phyloP scores from a whole-genome alignment of 148 eudicot species.

The Amaranthus cruentus region DNA sequence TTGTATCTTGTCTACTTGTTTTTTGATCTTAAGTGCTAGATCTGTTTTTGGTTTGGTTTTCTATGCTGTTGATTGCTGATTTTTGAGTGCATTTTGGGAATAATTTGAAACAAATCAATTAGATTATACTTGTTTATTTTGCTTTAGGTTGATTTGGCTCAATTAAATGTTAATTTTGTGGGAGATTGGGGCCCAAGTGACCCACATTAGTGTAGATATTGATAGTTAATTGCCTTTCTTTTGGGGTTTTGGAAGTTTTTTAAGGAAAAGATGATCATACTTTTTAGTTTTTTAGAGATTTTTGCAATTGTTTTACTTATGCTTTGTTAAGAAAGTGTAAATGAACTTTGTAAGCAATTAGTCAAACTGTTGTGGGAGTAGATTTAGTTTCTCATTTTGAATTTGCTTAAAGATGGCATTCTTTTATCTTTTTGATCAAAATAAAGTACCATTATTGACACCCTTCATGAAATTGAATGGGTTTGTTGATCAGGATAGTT shows the following conservation, averaged over 20 bases:
- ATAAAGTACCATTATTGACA: background rate
- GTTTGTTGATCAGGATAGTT: background rate
- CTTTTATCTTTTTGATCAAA: background rate
- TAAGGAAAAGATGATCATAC: constrained; percentile 11
- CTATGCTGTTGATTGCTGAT: constrained; percentile 13
- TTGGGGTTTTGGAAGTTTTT: constrained; percentile 11
- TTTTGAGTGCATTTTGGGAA: constrained; percentile 1
- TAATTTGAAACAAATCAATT: background rate
- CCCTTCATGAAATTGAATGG: background rate
- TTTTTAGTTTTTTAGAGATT: constrained; percentile 14
- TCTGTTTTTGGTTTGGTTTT: constrained; percentile 19
- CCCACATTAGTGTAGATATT: constrained; percentile 34
- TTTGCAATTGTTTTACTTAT: background rate
- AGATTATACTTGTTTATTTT: background rate
- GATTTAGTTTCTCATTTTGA: background rate
- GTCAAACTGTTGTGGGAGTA: background rate
- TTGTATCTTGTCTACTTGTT: constrained; percentile 1
- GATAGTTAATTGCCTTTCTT: constrained; percentile 15
- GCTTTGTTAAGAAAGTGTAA: background rate
- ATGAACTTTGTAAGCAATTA: constrained; percentile 2
- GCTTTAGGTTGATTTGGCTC: constrained; percentile 10
- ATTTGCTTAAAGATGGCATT: constrained; percentile 3
- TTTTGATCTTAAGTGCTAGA: constrained; percentile 18
- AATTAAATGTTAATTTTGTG: constrained; percentile 10
- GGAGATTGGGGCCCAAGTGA: constrained; percentile 32